Evolutionary conservation across 768 basidiomycete species (phyloP).

Genomic region (Kondoa subrosea): DNA sequence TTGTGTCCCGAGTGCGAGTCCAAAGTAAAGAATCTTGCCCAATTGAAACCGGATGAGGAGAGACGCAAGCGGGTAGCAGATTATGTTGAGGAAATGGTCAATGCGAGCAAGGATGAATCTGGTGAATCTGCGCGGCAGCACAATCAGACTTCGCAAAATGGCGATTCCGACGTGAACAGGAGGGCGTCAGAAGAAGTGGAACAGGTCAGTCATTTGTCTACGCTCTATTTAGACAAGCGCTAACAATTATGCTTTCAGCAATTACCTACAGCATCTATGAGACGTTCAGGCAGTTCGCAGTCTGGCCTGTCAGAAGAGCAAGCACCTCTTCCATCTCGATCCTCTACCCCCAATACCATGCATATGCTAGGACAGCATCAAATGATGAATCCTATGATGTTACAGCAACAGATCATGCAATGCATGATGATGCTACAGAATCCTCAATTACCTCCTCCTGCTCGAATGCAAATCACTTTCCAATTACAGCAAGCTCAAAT

Average conservation of each 20-base stretch:
- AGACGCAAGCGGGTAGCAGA: slow-evolving; percentile 58
- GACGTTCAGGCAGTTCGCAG: neutral
- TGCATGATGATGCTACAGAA: slow-evolving; percentile 3
- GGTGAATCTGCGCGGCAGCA: slow-evolving; percentile 29
- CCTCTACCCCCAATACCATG: neutral
- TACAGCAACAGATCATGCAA: slow-evolving; percentile 6
- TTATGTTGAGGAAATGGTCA: slow-evolving; percentile 51
- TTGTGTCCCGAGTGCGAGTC: slow-evolving; percentile 76
- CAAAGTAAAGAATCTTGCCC: slow-evolving; percentile 76
- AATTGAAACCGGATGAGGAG: slow-evolving; percentile 61
- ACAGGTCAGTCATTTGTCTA: neutral
- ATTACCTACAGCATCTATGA: neutral
- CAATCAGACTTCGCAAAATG: slow-evolving; percentile 4
- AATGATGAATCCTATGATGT: slow-evolving; percentile 10
- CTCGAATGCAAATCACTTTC: neutral
- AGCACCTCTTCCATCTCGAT: neutral
- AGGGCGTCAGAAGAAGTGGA: neutral
- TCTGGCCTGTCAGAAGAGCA: neutral
- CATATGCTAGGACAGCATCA: neutral
- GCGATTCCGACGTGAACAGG: neutral
- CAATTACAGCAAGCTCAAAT: neutral
- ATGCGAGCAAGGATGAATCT: slow-evolving; percentile 40
- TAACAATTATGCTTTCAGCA: neutral
- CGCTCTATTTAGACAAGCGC: neutral
- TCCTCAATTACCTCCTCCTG: neutral